These are phyloP conservation scores for Hypoxylon lienhwacheense DNA, from an alignment of 495 filamentous ascomycete species.

Conservation along the genomic window DNA sequence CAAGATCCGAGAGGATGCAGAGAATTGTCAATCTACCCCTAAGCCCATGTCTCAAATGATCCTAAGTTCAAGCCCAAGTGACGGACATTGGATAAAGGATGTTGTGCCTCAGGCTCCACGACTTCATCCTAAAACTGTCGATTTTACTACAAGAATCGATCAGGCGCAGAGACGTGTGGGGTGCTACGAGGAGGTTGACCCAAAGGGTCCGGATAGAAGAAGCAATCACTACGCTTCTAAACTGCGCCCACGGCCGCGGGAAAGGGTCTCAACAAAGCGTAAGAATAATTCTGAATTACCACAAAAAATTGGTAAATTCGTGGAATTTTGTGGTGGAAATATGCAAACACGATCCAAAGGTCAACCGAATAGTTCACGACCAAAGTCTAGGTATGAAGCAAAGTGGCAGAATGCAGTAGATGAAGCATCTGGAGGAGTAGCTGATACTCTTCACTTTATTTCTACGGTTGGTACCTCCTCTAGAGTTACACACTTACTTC, in stretches of 20 bases:
- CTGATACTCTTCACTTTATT: slow-evolving; percentile 26
- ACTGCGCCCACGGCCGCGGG: not conserved
- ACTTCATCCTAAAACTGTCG: slow-evolving; percentile 16
- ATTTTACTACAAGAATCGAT: slow-evolving; percentile 16
- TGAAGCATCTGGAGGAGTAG: slow-evolving; percentile 15
- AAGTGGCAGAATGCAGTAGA: slow-evolving; percentile 27
- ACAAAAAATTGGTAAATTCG: not conserved
- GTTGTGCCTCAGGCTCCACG: not conserved
- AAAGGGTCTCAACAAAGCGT: not conserved
- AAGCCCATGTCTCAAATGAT: not conserved
- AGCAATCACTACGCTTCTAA: not conserved
- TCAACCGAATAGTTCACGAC: not conserved
- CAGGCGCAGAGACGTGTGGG: slow-evolving; percentile 5
- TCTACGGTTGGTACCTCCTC: slow-evolving; percentile 10
- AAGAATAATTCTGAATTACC: not conserved
- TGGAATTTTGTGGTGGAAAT: not conserved
- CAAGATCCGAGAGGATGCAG: not conserved
- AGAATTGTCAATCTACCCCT: not conserved
- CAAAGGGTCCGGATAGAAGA: not conserved
- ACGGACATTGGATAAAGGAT: not conserved
- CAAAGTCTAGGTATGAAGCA: slow-evolving; percentile 1
- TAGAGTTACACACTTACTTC: not conserved
- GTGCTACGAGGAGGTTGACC: not conserved
- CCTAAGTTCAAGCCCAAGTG: slow-evolving; percentile 5
- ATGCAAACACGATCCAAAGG: not conserved